Percentiles rank a stretch among this genome's conserved stretches.
Conservation (phyloP, 140 eudicot species). For the Stevia rebaudiana region DNA sequence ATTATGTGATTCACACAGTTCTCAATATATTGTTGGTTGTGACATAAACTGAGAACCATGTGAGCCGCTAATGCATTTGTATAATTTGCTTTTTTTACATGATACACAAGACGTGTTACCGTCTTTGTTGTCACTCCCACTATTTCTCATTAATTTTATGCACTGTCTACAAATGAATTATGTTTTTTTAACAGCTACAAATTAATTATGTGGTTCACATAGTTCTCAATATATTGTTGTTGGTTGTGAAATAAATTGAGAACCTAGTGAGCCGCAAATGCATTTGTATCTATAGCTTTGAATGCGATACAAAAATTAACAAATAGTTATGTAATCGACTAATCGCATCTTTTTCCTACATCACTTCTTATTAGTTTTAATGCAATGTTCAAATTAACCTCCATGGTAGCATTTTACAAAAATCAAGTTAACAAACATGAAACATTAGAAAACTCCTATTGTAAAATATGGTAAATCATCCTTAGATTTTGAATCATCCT, state of each 20-base stretch:
- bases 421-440: not conserved
- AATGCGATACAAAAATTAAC: too few relatives aligned
- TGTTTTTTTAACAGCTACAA: not conserved
- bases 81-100: too few relatives aligned
- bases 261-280: too few relatives aligned
- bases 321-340: too few relatives aligned
- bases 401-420: not conserved
- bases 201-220: not conserved
- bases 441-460: not conserved
- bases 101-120: not conserved
- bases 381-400: conserved; percentile 13
- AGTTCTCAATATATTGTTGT: not conserved
- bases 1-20: not conserved
- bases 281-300: too few relatives aligned
- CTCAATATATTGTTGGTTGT: too few relatives aligned
- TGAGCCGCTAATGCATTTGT: too few relatives aligned
- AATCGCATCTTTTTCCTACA: too few relatives aligned
- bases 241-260: too few relatives aligned
- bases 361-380: too few relatives aligned
- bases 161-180: not conserved
- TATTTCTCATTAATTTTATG: not conserved
- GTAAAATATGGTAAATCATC: not conserved
- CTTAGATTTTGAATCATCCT: not conserved
- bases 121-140: not conserved
- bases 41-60: too few relatives aligned